A percentile compares a stretch with the other conserved stretches of the same genome.
phyloP scores from a whole-genome alignment of 139 green algal genomes.

The Spirogloea muscicola region DNA sequence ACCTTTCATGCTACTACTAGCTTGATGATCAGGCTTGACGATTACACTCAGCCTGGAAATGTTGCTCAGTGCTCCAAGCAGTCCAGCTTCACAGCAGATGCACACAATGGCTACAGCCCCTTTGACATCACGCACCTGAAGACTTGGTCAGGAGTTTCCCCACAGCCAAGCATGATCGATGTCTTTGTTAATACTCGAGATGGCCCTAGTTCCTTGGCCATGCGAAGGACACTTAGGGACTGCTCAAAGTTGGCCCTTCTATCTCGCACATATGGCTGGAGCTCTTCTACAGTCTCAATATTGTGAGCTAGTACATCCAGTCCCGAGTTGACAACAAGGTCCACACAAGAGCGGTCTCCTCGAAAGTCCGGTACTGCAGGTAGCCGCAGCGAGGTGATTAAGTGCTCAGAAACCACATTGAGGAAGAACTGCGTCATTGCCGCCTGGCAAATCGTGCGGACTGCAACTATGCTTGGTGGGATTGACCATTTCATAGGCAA shows the following conservation, averaged over 20 bases:
- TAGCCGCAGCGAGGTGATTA: not conserved
- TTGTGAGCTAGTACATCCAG: constrained; percentile 99
- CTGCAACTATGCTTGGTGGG: not conserved
- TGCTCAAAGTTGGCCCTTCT: constrained; percentile 85
- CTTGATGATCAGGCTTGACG: too few species aligned
- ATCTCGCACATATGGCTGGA: constrained; percentile 81
- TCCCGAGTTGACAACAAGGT: constrained; percentile 68
- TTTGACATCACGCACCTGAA: too few species aligned
- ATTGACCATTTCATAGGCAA: not conserved
- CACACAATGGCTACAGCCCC: too few species aligned
- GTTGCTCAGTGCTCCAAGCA: too few species aligned
- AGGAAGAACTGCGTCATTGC: not conserved
- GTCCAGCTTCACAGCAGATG: too few species aligned
- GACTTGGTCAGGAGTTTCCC: constrained; percentile 85
- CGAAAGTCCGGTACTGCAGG: constrained; percentile 85
- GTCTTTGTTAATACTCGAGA: constrained; percentile 78
- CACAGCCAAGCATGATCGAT: constrained; percentile 96
- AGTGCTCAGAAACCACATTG: not conserved
- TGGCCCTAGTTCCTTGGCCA: constrained; percentile 73
- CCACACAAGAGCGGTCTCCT: constrained; percentile 71
- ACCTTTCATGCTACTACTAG: too few species aligned
- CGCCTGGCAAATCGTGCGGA: not conserved
- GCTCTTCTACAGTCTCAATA: constrained; percentile 89
- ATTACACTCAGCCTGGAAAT: too few species aligned
- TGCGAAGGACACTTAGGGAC: constrained; percentile 70